Conservation (phyloP, 2,329 filamentous ascomycete species). For the Ceratocystis ficicola region DNA sequence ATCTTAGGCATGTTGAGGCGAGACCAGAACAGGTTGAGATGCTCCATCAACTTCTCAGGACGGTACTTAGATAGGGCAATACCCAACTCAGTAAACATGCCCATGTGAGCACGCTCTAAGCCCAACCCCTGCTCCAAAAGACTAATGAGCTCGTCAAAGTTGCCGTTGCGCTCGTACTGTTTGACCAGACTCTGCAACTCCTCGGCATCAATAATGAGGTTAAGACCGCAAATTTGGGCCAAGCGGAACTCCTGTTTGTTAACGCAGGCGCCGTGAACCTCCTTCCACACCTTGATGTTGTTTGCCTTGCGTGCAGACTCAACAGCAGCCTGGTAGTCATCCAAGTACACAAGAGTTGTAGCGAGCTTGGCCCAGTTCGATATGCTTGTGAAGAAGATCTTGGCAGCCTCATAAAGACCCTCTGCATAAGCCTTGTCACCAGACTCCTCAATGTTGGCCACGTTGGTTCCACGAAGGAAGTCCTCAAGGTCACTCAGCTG, state of each 20-base stretch:
- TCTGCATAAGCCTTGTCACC: conserved; percentile 97
- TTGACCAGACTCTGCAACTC: conserved; percentile 85
- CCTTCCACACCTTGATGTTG: conserved; percentile 98
- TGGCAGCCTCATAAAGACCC: conserved; percentile 86
- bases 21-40: conserved; percentile 96
- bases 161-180: conserved; percentile 92
- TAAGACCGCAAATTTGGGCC: conserved; percentile 95
- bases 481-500: conserved; percentile 90
- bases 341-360: conserved; percentile 91
- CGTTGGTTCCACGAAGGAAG: conserved; percentile 84
- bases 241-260: conserved; percentile 98
- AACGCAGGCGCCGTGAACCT: conserved; percentile 93
- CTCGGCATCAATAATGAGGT: conserved; percentile 94
- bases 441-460: conserved; percentile 89
- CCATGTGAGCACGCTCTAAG: conserved; percentile 86
- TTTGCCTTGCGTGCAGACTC: conserved; percentile 98
- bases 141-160: conserved; percentile 95
- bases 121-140: conserved; percentile 91
- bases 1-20: conserved; percentile 97
- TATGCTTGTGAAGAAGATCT: conserved; percentile 97
- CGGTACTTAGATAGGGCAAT: conserved; percentile 91
- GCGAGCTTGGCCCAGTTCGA: conserved; percentile 99
- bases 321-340: conserved; percentile 93
- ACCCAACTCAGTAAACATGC: conserved; percentile 88
- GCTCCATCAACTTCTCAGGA: conserved; percentile 93